Base-by-base conservation (phyloP, 2,329 filamentous ascomycete genomes). In the Aureobasidium pullulans region DNA sequence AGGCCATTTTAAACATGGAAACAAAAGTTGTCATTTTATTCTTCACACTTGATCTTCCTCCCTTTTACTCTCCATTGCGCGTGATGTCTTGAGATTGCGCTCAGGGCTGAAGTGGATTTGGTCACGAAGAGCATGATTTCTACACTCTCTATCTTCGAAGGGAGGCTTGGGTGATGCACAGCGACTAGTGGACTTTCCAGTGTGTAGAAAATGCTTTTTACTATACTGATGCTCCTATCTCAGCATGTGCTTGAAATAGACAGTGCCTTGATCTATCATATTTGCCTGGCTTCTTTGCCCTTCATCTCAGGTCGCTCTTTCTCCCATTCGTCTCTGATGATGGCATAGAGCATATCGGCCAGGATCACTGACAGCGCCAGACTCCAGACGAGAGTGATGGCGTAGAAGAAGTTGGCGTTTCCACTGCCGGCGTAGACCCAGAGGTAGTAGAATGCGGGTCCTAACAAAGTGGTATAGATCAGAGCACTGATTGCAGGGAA, bases 391-490 rank as follows among this genome's bases (percentile, higher is more conserved):
- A 99, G 77, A 0, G 94, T 99, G 67, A 99, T 97, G 64, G 94
- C 94, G 71, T 99, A 99, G 76, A 99, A 99, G 77, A 99, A 99
- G 72, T 99, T 99, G 61, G 94, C 94, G 68, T 99, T 99, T 31
- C 94, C 94, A 60, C 91, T 96, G 52, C 94, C 94, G 2, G 94
- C 94, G 70, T 97, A 99, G 60, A 99, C 93, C 94, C 94, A 99
- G 5, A 99, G 79, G 70, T 99, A 87, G 72, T 97, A 96, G 71
- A 99, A 99, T 0, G 92, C 91, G 1, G 94, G 94, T 0, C 94
- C 94, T 0, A 99, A 81, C 63, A 96, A 86, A 2, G 87, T 88
- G 28, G 90, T 87, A 72, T 99, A 99, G 9, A 97, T 77, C 40
- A 99, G 80, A 1, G 89, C 88, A 0, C 91, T 86, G 1, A 88